phyloP scores from a whole-genome alignment of 495 filamentous ascomycete species.

The Penicillium mononematosum region DNA sequence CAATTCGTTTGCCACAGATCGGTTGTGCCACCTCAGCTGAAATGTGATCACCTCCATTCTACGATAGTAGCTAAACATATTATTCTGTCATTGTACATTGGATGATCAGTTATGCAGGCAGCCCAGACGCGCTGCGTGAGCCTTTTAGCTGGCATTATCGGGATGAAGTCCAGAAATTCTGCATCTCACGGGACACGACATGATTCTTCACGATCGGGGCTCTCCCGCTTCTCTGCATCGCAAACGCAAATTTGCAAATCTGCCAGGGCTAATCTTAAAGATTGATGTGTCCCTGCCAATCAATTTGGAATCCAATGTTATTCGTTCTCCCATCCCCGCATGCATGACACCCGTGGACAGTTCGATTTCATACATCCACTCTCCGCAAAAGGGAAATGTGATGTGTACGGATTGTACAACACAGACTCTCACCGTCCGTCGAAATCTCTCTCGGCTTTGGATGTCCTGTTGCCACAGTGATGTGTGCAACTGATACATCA shows the following conservation, averaged over 20 bases:
- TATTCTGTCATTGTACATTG: background rate
- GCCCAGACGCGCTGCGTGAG: background rate
- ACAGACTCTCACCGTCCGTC: conserved; percentile 22
- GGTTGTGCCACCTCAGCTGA: conserved; percentile 11
- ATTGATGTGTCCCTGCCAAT: background rate
- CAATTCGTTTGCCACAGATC: conserved; percentile 20
- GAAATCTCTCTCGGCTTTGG: background rate
- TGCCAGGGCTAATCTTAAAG: conserved; percentile 1
- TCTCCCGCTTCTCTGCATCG: background rate
- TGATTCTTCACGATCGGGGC: conserved; percentile 1
- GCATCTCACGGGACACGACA: conserved; percentile 1
- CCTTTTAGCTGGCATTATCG: background rate
- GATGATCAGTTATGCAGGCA: background rate
- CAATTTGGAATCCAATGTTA: conserved; percentile 4
- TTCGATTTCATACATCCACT: conserved; percentile 12
- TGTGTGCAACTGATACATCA: conserved; percentile 23
- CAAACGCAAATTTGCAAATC: background rate
- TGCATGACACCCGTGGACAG: background rate
- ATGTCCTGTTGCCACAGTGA: conserved; percentile 8
- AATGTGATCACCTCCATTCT: conserved; percentile 14
- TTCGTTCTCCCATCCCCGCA: conserved; percentile 3
- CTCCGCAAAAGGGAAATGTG: conserved; percentile 21
- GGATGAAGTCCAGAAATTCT: background rate
- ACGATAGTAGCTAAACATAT: background rate
- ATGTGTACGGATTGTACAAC: conserved; percentile 22